Base-by-base conservation (phyloP, 257 asterid genomes). In the Hygrophila difformis region DNA sequence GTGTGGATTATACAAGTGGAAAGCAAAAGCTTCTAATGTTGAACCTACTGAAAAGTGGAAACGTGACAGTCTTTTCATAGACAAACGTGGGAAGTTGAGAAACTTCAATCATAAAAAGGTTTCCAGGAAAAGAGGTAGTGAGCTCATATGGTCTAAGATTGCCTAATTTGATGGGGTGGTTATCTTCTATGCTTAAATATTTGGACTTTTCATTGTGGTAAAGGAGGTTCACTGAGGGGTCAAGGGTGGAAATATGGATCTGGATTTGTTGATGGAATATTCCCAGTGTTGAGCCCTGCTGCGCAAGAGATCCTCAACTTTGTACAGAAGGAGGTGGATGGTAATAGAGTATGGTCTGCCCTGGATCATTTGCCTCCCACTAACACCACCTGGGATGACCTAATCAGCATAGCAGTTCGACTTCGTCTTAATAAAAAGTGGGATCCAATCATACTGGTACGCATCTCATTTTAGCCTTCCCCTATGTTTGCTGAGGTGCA, bases 181-280 rank as follows among this genome's bases (percentile, higher is more conserved):
- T 29, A 2, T 6, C 5, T 26, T 31, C 23, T 14, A 44, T 44
- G 49, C 42, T 19, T 18, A 23, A 59, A 15, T 52, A 18, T 56
- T 56, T 29, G 18, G n/a, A n/a, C n/a, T n/a, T n/a, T n/a, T n/a
- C n/a, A n/a, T 57, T 52, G 46, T 46, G 54, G 12, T 26, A 2
- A 62, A 86, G 96, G 89, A 59, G 96, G 96, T 53, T 79, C 96
- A 14, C 57, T 86, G 56, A 75, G 94, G 65, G 93, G 96, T 15
- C 83, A 57, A 67, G 96, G 96, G 65, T 86, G 96, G 96, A 78
- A 86, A 57, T 86, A 79, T 48, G 96, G 94, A 24, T 86, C 94
- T 5, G 94, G 96, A 35, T 82, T 86, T 55, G 94, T 86, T 6
- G 93, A 82, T 52, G 96, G 93, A 33, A 70, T 86, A 29, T 82